Base-by-base conservation (phyloP, 805 yeast species). In the Scheffersomyces stipitis region DNA sequence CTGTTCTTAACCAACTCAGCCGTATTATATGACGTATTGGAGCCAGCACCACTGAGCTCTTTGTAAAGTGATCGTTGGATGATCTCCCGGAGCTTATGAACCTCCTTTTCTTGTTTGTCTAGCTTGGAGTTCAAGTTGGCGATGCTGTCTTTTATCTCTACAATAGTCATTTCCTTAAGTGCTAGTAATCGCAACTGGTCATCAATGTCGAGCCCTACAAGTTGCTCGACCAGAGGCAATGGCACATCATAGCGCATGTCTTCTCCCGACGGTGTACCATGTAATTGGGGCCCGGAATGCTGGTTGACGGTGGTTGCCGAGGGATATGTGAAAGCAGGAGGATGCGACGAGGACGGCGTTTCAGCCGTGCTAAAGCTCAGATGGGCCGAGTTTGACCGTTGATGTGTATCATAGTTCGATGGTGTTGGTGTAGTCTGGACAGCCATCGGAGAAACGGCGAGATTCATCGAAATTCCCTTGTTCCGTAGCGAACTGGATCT, bases 161-260 rank as follows among this genome's bases (percentile, higher is more conserved):
- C 72, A 18, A 83, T 64, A 17, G 74, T 75, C 76, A 81, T 76
- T 52, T 84, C 93, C 50, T 81, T 83, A 28, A 77, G 63, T 0
- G 91, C 91, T 30, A 84, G 60, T 6, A 71, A 61, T 42, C 86
- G 69, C 33, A 83, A 58, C 33, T 80, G 75, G 4, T 73, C 76
- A 39, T 77, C 78, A 4, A 81, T 63, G 28, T 71, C 78, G 4
- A 53, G 41, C 3, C 33, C 35, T 6, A 38, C 33, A 10, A 67
- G 49, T 31, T 58, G 59, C 16, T 57, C 64, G 17, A 51, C 40
- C 17, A 53, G 56, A 4, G 71, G 71, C 5, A 66, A 43, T 1
- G 64, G 57, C 5, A 60, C 36, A 31, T 64, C 68, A 29, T 45
- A 58, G 26, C 50, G 51, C 17, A 48, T 40, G 5, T 56, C 62